Evolutionary conservation across 2,329 filamentous ascomycete genomes (phyloP).

Genomic region (Aureobasidium sp.): DNA sequence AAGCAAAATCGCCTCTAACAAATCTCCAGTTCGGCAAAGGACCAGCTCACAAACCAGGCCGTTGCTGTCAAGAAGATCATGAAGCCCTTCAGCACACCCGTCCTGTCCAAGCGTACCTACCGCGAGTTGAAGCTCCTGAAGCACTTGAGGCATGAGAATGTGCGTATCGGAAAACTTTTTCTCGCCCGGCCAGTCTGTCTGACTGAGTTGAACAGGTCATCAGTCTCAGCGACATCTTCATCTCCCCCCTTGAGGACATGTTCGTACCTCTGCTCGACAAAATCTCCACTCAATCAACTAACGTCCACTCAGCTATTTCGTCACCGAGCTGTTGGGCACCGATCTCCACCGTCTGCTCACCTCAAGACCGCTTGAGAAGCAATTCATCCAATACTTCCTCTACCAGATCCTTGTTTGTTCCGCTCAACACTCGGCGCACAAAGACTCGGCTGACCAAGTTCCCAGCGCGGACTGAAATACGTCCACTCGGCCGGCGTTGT

Average conservation of each 20-base stretch:
- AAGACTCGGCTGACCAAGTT: background rate
- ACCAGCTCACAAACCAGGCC: conserved; percentile 93
- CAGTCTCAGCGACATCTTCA: conserved; percentile 98
- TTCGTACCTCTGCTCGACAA: conserved; percentile 34
- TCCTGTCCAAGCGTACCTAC: conserved; percentile 95
- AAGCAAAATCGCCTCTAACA: background rate
- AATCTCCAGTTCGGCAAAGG: conserved; percentile 72
- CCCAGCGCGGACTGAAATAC: conserved; percentile 90
- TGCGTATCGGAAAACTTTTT: conserved; percentile 33
- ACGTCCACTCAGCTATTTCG: conserved; percentile 67
- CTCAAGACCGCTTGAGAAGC: conserved; percentile 92
- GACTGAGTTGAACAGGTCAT: conserved; percentile 56
- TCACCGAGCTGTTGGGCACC: conserved; percentile 93
- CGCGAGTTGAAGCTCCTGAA: conserved; percentile 95
- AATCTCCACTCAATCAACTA: background rate
- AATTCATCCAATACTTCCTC: conserved; percentile 99
- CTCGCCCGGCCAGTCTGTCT: background rate
- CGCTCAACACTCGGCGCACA: background rate
- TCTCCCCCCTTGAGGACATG: conserved; percentile 98
- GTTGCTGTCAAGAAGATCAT: conserved; percentile 99
- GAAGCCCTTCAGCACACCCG: conserved; percentile 99
- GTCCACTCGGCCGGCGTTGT: conserved; percentile 97
- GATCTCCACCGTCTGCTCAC: conserved; percentile 93
- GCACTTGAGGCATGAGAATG: conserved; percentile 94
- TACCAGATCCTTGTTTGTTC: conserved; percentile 89